Base-by-base conservation (phyloP, 495 filamentous ascomycete species). In the Glutinoglossum americanum region DNA sequence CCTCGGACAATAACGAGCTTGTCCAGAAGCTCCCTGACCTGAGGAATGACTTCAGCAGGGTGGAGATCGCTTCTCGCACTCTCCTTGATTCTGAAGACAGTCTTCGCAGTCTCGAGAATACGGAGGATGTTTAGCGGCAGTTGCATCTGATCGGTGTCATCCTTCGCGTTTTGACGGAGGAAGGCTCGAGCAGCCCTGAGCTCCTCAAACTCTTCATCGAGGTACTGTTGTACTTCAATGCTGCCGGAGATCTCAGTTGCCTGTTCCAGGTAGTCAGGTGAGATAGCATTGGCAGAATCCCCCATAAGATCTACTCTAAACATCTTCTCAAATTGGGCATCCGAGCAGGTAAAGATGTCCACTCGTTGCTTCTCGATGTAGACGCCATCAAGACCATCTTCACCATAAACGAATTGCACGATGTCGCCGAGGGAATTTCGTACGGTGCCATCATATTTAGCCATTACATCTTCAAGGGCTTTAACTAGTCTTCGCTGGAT, bases 401-500 rank as follows among this genome's bases (percentile, higher is more conserved):
- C 93, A 62, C 92, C 92, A 60, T 99, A 99, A 55, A 95, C 74
- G 71, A 97, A 97, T 69, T 99, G 90, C 55, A 99, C 85, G 62
- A 99, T 85, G 67, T 97, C 92, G 35, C 90, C 90, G 35, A 96
- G 76, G 28, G 93, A 97, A 69, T 99, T 97, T 21, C 92, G 83
- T 21, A 99, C 87, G 13, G 92, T 99, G 45, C 90, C 89, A 67
- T 99, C 92, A 66, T 99, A 99, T 66, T 92, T 93, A 35, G 88
- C 87, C 78, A 88, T 93, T 21, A 96, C 87, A 66, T 99, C 92
- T 74, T 99, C 92, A 25, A 99, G 74, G 10, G 92, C 92, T 70
- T 99, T 99, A 65, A 99, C 92, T 39, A 99, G 76, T 71, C 93
- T 85, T 69, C 92, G 87, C 70, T 99, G 92, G 62, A 99, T 97